phyloP scores from a whole-genome alignment of 2,329 filamentous ascomycete species.

The Rhexocercosporidium sp. region DNA sequence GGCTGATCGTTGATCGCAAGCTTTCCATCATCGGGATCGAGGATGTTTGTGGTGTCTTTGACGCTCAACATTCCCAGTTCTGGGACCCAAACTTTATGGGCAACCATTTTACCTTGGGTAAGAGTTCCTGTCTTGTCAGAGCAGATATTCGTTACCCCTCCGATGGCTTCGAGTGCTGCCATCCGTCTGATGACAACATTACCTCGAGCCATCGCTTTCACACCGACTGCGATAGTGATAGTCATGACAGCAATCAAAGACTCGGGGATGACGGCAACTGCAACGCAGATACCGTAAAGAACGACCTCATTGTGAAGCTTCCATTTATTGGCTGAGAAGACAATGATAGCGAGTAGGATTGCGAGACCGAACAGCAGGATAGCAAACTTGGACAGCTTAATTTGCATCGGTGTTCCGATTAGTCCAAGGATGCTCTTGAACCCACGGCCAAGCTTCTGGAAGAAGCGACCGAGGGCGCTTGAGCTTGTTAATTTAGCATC shows the following conservation, averaged over 20 bases:
- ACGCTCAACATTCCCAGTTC: constrained; percentile 58
- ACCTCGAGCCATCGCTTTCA: constrained; percentile 66
- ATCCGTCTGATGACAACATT: constrained; percentile 71
- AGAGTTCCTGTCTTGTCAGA: constrained; percentile 69
- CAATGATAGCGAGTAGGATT: constrained; percentile 63
- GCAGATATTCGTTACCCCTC: constrained; percentile 54
- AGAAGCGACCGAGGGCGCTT: constrained; percentile 53
- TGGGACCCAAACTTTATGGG: constrained; percentile 65
- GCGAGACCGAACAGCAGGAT: constrained; percentile 79
- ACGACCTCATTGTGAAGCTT: constrained; percentile 60
- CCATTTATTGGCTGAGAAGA: constrained; percentile 64
- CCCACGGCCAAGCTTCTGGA: constrained; percentile 51
- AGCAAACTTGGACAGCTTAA: constrained; percentile 84
- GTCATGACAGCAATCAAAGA: constrained; percentile 73
- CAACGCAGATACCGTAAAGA: constrained; percentile 65
- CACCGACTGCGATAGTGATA: constrained; percentile 72
- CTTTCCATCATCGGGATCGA: constrained; percentile 63
- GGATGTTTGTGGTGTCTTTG: constrained; percentile 60
- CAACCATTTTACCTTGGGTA: constrained; percentile 55
- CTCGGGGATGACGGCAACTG: constrained; percentile 69
- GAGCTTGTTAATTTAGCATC: constrained; percentile 55
- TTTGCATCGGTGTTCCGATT: constrained; percentile 82
- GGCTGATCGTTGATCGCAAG: constrained; percentile 52
- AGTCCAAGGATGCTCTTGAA: constrained; percentile 63
- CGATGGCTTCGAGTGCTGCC: constrained; percentile 68